Evolutionary conservation across 2,329 filamentous ascomycete genomes (phyloP), one percentile per base, ranked within the genome.

Genomic region (Penicillium hordei): DNA sequence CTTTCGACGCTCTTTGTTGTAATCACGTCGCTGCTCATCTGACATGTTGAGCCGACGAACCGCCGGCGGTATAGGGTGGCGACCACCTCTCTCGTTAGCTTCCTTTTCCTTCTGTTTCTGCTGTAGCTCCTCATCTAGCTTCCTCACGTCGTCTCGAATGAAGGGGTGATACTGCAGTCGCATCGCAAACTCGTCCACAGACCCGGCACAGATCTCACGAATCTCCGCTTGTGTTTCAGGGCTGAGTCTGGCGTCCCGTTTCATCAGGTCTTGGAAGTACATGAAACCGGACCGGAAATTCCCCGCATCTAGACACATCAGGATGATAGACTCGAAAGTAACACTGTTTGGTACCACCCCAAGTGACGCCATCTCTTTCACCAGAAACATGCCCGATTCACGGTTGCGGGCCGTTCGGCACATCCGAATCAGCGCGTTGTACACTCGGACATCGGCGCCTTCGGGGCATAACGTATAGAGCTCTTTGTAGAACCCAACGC

Each of bases 291-390:
- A 74, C 50, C 67, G 62, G 59, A 70, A 75, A 44, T 72, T 75
- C 6, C 63, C 66, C 9, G 66, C 60, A 8, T 76, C 71, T 5
- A 84, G 63, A 65, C 85, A 89, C 43, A 85, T 78, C 13, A 85
- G 69, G 17, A 89, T 81, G 12, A 89, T 74, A 5, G 82, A 77
- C 63, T 89, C 86, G 63, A 89, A 89, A 0, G 86, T 89, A 19
- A 81, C 63, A n/a, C 73, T 68, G 58, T 86, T 79, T 0, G 87
- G 85, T 17, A 76, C 65, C 29, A 88, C 72, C 8, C 76, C 75
- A 9, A 86, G 73, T 10, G 81, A 77, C 6, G 81, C 76, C 81
- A 89, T 86, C 66, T 89, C 86, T 17, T 81, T 78, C 10, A 84
- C 81, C 2, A 89, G 72, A 66, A 86, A 87, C 72, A 86, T 84